Evolutionary conservation across 2,329 filamentous ascomycete genomes (phyloP).

Genomic region (Cryphonectria radicalis): DNA sequence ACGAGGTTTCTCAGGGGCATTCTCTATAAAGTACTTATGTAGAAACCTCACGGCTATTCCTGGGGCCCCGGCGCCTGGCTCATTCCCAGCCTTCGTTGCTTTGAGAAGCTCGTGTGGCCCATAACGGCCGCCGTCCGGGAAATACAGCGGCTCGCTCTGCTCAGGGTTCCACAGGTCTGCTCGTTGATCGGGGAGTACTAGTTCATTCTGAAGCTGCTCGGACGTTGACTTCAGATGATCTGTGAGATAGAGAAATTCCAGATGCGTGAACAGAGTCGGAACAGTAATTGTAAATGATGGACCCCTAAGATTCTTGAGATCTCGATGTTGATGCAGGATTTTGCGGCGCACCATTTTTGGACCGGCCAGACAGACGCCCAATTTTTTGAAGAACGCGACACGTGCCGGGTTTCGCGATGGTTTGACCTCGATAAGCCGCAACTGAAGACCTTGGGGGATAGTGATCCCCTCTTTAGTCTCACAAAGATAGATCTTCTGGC

Average conservation of each 20-base stretch:
- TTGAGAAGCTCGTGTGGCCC: not conserved
- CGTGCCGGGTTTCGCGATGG: not conserved
- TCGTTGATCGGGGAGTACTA: not conserved
- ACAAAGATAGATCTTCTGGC: not conserved
- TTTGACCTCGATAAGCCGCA: not conserved
- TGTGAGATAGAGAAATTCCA: not conserved
- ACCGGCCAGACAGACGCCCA: not conserved
- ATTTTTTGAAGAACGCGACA: not conserved
- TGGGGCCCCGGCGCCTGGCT: not conserved
- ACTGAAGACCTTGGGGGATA: not conserved
- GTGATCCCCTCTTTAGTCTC: not conserved
- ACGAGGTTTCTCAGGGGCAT: not conserved
- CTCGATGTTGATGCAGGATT: not conserved
- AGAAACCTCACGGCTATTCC: not conserved
- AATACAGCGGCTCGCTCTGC: not conserved
- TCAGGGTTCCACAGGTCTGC: not conserved
- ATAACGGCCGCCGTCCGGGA: not conserved
- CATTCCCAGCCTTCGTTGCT: not conserved
- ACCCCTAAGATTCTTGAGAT: accelerated
- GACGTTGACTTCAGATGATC: not conserved
- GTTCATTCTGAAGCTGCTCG: not conserved
- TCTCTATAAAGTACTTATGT: not conserved
- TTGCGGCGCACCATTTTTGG: not conserved
- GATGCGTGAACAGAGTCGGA: not conserved
- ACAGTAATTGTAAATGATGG: not conserved